A percentile compares a stretch with the other conserved stretches of the same genome.
phyloP scores from a whole-genome alignment of 78 protist genomes.

The Isochrysis galbana region DNA sequence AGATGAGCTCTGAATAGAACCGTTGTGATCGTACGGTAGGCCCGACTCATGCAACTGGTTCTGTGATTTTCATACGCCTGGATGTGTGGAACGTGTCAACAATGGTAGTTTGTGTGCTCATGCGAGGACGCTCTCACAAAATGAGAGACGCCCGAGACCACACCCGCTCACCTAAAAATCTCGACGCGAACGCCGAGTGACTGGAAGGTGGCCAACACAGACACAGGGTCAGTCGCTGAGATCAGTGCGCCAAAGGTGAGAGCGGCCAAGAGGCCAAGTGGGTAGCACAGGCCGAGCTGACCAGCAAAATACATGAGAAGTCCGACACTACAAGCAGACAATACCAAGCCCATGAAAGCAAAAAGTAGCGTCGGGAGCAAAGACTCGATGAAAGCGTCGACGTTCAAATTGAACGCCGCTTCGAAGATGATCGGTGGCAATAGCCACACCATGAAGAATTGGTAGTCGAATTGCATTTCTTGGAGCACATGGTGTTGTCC shows the following conservation, averaged over 20 bases:
- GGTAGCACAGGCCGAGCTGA: background rate
- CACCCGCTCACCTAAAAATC: slow-evolving; percentile 17
- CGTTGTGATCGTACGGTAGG: no score
- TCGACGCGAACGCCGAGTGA: slow-evolving; percentile 34
- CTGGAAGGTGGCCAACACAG: slow-evolving; percentile 52
- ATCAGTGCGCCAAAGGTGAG: slow-evolving; percentile 37
- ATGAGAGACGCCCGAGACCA: no score
- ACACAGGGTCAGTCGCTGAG: slow-evolving; percentile 52
- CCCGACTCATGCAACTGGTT: no score
- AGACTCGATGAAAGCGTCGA: background rate
- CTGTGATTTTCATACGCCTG: no score
- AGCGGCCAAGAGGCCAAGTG: background rate
- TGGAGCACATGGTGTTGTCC: background rate
- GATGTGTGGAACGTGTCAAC: no score
- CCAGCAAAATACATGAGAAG: background rate
- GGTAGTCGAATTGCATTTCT: background rate
- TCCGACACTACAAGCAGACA: background rate
- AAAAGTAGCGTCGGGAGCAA: slow-evolving; percentile 16
- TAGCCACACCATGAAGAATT: slow-evolving; percentile 41
- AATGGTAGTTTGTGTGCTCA: no score
- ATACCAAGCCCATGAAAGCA: slow-evolving; percentile 44
- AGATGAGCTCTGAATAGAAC: no score
- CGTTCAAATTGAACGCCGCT: slow-evolving; percentile 31
- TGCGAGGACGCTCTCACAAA: background rate
- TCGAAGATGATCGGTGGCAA: slow-evolving; percentile 61